Conservation (phyloP, 73 alveolate species). For the Strombidium stylifer region DNA sequence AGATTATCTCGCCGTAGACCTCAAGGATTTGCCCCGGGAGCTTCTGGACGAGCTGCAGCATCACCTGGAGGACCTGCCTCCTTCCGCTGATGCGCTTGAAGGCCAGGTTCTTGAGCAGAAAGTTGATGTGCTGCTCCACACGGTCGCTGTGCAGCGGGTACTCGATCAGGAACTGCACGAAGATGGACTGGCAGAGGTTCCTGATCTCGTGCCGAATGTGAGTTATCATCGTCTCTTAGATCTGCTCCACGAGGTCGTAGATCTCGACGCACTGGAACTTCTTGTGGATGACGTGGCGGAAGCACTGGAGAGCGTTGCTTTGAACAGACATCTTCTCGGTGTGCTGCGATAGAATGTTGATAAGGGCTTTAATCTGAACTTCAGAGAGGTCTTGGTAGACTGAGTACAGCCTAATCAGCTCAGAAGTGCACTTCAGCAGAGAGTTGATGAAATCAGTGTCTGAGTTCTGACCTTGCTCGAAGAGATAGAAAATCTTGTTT, state of each 20-base stretch:
- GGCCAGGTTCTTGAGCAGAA: conserved; percentile 44
- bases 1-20: conserved; percentile 22
- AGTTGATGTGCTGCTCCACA: conserved; percentile 44
- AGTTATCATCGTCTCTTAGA: conserved; percentile 39
- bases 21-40: conserved; percentile 44
- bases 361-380: conserved; percentile 4
- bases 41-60: conserved; percentile 5
- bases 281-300: conserved; percentile 29
- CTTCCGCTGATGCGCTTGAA: conserved; percentile 43
- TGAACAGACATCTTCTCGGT: conserved; percentile 6
- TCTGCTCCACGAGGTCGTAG: conserved; percentile 46
- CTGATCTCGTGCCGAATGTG: conserved; percentile 8
- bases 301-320: conserved; percentile 26
- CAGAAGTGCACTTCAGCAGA: conserved; percentile 51
- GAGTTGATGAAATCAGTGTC: conserved; percentile 52
- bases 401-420: conserved; percentile 31
- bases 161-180: conserved; percentile 41
- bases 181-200: conserved; percentile 30
- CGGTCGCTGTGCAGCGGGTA: conserved; percentile 45
- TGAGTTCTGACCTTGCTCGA: conserved; percentile 19
- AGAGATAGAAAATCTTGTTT: conserved; percentile 24
- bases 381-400: conserved; percentile 23
- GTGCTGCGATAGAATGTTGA: conserved; percentile 3
- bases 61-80: conserved; percentile 7
- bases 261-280: conserved; percentile 41